Base-by-base conservation (phyloP, 257 asterid genomes). In the Fraxinus excelsior region DNA sequence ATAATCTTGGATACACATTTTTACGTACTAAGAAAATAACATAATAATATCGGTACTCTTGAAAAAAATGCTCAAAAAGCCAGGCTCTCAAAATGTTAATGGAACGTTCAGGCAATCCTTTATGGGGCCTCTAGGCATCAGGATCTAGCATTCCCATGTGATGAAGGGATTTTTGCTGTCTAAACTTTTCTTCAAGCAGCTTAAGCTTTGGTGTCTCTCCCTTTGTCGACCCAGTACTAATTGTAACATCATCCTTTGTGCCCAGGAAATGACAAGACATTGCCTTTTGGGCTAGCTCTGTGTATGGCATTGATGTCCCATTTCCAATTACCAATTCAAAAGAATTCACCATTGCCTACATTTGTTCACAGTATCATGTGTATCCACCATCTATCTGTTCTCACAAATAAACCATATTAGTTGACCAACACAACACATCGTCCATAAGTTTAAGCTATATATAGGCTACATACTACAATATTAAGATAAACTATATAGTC, bases 1-100 rank as follows among this genome's bases (percentile, higher is more conserved):
- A n/a, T n/a, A n/a, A n/a, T n/a, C n/a, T n/a, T n/a, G n/a, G n/a
- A n/a, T n/a, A n/a, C n/a, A n/a, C n/a, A n/a, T n/a, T n/a, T n/a
- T n/a, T n/a, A n/a, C n/a, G n/a, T n/a, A n/a, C n/a, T n/a, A n/a
- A n/a, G n/a, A n/a, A n/a, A n/a, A n/a, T n/a, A n/a, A n/a, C n/a
- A n/a, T n/a, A n/a, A n/a, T n/a, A n/a, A n/a, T n/a, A n/a, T n/a
- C n/a, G n/a, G n/a, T n/a, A n/a, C n/a, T n/a, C n/a, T n/a, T n/a
- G n/a, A n/a, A n/a, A n/a, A 74, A 93, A 93, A 80, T 93, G 98
- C 79, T 91, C 97, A 69, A 93, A 93, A 62, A 93, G 96, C 97
- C 98, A 93, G 1, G 97, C 85, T 74, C 97, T 83, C 73, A 93
- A 58, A 5, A 87, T 79, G 80, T 86, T 84, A 72, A 93, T 87